A percentile compares a stretch with the other conserved stretches of the same genome.
Evolutionary conservation across 805 yeast species (phyloP).

Genomic region (Saccharomycopsis oosterbeekiorum): DNA sequence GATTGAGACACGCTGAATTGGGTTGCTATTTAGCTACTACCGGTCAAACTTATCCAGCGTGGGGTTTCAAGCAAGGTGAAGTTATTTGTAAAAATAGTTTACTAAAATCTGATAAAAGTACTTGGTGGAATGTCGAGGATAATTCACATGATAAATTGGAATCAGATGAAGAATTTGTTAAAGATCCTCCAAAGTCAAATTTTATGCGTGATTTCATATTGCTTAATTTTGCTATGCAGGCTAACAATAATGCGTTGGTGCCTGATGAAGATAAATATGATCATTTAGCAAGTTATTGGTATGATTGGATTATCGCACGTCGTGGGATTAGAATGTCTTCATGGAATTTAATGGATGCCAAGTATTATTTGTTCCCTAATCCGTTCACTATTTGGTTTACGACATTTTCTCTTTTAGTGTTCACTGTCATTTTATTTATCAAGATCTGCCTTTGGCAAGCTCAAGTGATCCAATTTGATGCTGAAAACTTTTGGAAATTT

Average conservation of each 20-base stretch:
- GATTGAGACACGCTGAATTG: slow-evolving; percentile 50
- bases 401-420: slow-evolving; percentile 35
- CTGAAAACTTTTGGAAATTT: slow-evolving; percentile 31
- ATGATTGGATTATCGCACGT: slow-evolving; percentile 74
- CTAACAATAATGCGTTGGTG: slow-evolving; percentile 71
- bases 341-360: slow-evolving; percentile 47
- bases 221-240: slow-evolving; percentile 72
- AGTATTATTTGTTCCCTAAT: slow-evolving; percentile 60
- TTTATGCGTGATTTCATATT: slow-evolving; percentile 64
- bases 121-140: slow-evolving; percentile 78
- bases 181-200: slow-evolving; percentile 36
- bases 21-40: slow-evolving; percentile 76
- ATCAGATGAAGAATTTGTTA: slow-evolving; percentile 26
- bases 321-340: slow-evolving; percentile 70
- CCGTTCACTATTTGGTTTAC: slow-evolving; percentile 59
- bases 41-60: slow-evolving; percentile 57
- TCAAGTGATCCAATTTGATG: slow-evolving; percentile 42
- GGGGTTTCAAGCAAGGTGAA: slow-evolving; percentile 84
- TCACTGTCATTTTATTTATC: slow-evolving; percentile 26
- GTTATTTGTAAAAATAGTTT: slow-evolving; percentile 55
- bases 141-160: slow-evolving; percentile 44
- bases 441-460: slow-evolving; percentile 51
- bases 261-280: slow-evolving; percentile 69
- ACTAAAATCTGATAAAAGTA: slow-evolving; percentile 44
- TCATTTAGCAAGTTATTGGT: slow-evolving; percentile 61